Evolutionary conservation across 768 basidiomycete genomes (phyloP), one percentile per base, ranked within the genome.

Genomic region (Candolleomyces aberdarensis): DNA sequence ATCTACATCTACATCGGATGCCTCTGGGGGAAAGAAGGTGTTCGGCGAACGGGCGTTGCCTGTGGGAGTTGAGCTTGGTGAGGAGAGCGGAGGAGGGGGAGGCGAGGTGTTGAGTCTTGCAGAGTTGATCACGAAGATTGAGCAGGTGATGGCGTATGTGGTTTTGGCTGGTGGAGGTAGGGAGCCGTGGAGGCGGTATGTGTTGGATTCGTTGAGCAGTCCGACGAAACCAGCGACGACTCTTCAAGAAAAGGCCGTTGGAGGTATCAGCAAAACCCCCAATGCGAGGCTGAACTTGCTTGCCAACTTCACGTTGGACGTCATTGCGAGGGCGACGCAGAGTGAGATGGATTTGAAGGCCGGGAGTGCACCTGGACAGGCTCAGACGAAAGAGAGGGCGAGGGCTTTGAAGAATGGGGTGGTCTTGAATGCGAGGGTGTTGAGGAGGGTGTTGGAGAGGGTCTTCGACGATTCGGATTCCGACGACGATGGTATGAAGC

Each of bases 141-240:
- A 80, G 43, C 84, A 83, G 59, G 62, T 89, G 13, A 74, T 81
- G 4, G 80, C 88, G 0, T 94, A 94, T 71, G 72, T 91, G 2
- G 71, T 94, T 26, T 80, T 83, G 8, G 60, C 56, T 17, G 56
- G 20, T 26, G 57, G 59, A 19, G 66, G 67, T 20, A 81, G 82
- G 14, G 80, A 83, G 3, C 71, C 66, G 0, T 86, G 91, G 83
- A 83, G 86, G 61, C 59, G 65, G 47, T 66, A 67, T 36, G 78
- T 80, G 5, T 70, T 83, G 31, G 70, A 72, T 56, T 68, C 70
- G 3, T 67, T 80, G 9, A 39, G 39, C 2, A 13, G 15, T 4
- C 31, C 54, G 9, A 19, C 40, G 5, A 56, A 43, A 39, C 31
- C 36, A 2, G 17, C 39, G 6, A 5, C 40, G 13, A 17, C 40